Percentiles rank a stretch among this genome's conserved stretches.
phyloP scores from a whole-genome alignment of 176 grass and related monocot species.

The Aegilops tauschii region DNA sequence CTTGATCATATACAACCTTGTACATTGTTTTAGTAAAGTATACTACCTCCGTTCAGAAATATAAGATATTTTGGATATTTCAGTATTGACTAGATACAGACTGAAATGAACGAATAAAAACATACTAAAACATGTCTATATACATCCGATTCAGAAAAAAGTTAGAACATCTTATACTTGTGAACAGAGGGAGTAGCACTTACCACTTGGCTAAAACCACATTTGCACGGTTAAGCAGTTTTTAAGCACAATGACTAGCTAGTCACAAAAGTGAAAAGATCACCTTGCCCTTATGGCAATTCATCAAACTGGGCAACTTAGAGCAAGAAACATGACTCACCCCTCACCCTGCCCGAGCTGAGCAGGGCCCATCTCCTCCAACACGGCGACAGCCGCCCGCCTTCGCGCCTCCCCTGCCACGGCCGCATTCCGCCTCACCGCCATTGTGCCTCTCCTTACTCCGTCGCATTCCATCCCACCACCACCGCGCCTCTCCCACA shows the following conservation, averaged over 20 bases:
- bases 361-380: not conserved
- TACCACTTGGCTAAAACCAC: not conserved
- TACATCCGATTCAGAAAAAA: no score
- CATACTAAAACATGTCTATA: no score
- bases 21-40: not conserved
- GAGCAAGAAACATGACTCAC: not conserved
- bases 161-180: no score
- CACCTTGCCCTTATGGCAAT: not conserved
- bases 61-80: no score
- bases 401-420: not conserved
- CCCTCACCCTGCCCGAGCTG: not conserved
- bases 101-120: no score
- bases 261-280: not conserved
- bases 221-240: not conserved
- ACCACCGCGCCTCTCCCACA: not conserved
- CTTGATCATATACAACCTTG: not conserved
- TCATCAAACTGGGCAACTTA: not conserved
- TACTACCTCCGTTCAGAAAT: no score
- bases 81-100: no score
- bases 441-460: not conserved
- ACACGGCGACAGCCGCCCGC: not conserved
- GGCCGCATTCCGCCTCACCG: not conserved
- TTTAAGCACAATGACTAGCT: not conserved
- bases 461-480: not conserved
- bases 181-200: no score